These are phyloP conservation scores for Pontederia crassipes DNA, from an alignment of 176 grass and related monocot genomes.

Conservation along the genomic window DNA sequence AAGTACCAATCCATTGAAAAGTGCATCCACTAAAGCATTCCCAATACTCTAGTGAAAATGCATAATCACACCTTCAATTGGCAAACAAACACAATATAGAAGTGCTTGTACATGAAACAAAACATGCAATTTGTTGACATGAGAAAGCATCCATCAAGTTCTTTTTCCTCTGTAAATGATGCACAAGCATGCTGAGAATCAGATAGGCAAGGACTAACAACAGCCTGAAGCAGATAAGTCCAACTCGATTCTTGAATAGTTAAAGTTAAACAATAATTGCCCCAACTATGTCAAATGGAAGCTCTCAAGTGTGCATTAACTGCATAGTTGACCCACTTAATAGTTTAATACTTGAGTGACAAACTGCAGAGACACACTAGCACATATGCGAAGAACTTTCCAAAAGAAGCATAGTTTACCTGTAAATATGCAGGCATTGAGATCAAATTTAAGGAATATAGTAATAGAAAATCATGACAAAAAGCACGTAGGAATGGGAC, in stretches of 20 bases:
- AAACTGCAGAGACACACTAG: not conserved
- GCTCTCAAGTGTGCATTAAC: not conserved
- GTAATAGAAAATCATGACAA: not conserved
- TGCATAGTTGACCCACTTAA: not conserved
- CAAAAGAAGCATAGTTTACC: conserved; percentile 58
- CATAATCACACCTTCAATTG: no score
- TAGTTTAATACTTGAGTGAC: not conserved
- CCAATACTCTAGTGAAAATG: no score
- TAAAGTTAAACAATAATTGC: not conserved
- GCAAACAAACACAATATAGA: no score
- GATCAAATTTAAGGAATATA: conserved; percentile 6
- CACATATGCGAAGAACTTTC: conserved; percentile 1
- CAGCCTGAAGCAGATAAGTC: not conserved
- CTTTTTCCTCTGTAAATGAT: no score
- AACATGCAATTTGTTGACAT: no score
- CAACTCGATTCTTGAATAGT: not conserved
- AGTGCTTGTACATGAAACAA: no score
- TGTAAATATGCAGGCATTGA: conserved; percentile 24
- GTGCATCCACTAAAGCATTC: no score
- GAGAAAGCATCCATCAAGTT: no score
- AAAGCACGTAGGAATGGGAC: conserved; percentile 11
- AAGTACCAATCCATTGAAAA: no score
- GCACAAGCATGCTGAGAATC: no score
- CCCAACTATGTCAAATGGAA: not conserved
- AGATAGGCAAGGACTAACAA: no score